Evolutionary conservation across 768 basidiomycete genomes (phyloP), one percentile per base, ranked within the genome.

Genomic region (Roridomyces roridus): DNA sequence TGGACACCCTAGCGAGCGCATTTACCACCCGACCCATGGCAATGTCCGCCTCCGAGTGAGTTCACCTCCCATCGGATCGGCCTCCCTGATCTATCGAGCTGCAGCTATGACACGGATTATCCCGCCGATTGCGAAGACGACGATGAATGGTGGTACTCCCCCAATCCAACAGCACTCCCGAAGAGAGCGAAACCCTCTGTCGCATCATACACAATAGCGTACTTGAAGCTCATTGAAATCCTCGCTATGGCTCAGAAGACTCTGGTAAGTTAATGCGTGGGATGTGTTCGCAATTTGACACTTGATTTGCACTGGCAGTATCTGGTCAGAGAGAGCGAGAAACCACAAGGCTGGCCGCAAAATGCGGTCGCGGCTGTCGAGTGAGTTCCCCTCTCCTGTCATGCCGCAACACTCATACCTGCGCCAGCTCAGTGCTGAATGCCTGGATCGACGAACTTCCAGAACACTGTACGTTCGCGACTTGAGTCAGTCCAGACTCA

Each of bases 371-470:
- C 85, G 6, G 82, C 83, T 51, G 74, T 71, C 71, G 9, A 73
- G 77, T 82, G 59, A 11, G 47, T 49, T 28, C 31, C 25, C 5
- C 5, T 7, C 17, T 36, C 24, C 37, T 35, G 6, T 31, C 29
- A 29, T 5, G 17, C 29, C 17, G 15, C n/a, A 39, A 6, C n/a
- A n/a, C 12, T 36, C 21, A 10, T 7, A 17, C 14, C 14, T n/a
- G 47, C 37, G 7, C 6, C n/a, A 49, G 47, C 69, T 84, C 83
- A 3, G 78, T 80, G 5, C 65, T 88, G 25, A 87, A 87, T 57
- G 74, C 79, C 20, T 91, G 87, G 86, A 78, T 84, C 23, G 83
- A 87, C 46, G 70, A 75, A 3, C 70, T 89, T 1, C 88, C 88
- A 1, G 73, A 80, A 31, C 81, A 84, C 54, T 67, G 84, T 85